Evolutionary conservation across 2,329 filamentous ascomycete genomes (phyloP).

Genomic region (Triangularia verruculosa): DNA sequence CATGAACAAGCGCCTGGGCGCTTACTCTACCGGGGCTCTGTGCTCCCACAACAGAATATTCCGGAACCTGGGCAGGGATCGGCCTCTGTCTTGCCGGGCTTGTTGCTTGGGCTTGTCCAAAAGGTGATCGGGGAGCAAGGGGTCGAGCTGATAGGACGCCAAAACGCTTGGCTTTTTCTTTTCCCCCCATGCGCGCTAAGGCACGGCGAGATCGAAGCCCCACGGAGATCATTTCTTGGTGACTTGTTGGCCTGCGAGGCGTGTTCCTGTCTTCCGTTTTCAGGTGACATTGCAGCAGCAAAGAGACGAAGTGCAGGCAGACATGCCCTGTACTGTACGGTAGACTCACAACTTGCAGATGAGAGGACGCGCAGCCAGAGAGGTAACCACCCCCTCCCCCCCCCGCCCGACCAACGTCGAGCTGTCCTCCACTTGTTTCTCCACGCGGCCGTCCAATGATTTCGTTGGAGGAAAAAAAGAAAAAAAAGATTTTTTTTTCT

Average conservation of each 20-base stretch:
- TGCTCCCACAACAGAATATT: slow-evolving; percentile 8
- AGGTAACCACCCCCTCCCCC: background rate
- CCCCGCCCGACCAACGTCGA: background rate
- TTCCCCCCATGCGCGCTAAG: background rate
- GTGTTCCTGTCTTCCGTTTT: slow-evolving; percentile 5
- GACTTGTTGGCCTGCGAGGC: background rate
- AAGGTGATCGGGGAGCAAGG: slow-evolving; percentile 1
- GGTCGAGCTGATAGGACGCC: background rate
- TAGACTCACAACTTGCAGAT: background rate
- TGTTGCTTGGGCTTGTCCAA: no score
- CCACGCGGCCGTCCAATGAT: background rate
- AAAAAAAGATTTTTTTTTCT: background rate
- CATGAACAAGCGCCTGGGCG: background rate
- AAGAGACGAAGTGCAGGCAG: background rate
- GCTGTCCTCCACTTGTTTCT: background rate
- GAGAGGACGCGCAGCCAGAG: background rate
- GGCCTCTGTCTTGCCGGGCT: background rate
- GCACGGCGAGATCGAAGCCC: slow-evolving; percentile 3
- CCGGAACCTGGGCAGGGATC: slow-evolving; percentile 7
- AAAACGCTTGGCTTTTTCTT: no score
- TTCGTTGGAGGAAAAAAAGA: background rate
- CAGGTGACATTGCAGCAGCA: background rate
- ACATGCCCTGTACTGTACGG: background rate
- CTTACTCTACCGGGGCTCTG: slow-evolving; percentile 6
- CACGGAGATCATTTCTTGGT: slow-evolving; percentile 6